Evolutionary conservation across 805 yeast species (phyloP).

Genomic region (Dipodascopsis tothii): DNA sequence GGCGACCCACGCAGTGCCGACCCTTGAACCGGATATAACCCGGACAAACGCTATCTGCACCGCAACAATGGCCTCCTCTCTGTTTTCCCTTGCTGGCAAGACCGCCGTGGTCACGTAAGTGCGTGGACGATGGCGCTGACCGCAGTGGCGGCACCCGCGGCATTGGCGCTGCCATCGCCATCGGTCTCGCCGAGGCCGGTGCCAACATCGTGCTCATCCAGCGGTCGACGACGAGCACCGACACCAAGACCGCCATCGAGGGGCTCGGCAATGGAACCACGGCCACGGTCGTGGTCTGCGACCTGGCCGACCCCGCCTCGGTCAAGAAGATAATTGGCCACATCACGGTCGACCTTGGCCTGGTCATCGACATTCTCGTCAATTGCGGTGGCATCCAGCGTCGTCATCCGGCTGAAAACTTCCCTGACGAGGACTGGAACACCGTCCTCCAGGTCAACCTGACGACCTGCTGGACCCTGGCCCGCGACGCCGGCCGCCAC

Average conservation of each 20-base stretch:
- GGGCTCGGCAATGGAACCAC: conserved; percentile 27
- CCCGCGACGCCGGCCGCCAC: conserved; percentile 35
- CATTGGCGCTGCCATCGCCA: conserved; percentile 46
- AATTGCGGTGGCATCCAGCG: conserved; percentile 40
- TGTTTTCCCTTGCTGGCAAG: conserved; percentile 35
- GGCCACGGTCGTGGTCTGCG: conserved; percentile 25
- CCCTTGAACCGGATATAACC: no score
- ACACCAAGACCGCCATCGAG: conserved; percentile 28
- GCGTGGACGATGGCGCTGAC: not conserved
- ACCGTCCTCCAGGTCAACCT: conserved; percentile 38
- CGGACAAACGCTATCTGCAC: no score
- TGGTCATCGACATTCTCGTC: conserved; percentile 36
- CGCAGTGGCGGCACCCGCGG: conserved; percentile 48
- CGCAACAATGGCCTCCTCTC: no score
- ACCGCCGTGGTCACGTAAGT: conserved; percentile 37
- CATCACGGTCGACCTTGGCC: conserved; percentile 29
- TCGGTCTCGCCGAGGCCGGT: conserved; percentile 46
- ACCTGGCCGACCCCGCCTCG: conserved; percentile 28
- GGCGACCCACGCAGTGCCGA: no score
- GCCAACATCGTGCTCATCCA: conserved; percentile 37
- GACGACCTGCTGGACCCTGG: conserved; percentile 33
- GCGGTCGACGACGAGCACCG: conserved; percentile 30
- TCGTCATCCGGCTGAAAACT: conserved; percentile 32
- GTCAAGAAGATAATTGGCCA: conserved; percentile 30
- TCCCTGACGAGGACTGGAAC: conserved; percentile 35